These are phyloP conservation scores for Melanomma pulvis-pyrius DNA, from an alignment of 495 filamentous ascomycete species.

Conservation along the genomic window DNA sequence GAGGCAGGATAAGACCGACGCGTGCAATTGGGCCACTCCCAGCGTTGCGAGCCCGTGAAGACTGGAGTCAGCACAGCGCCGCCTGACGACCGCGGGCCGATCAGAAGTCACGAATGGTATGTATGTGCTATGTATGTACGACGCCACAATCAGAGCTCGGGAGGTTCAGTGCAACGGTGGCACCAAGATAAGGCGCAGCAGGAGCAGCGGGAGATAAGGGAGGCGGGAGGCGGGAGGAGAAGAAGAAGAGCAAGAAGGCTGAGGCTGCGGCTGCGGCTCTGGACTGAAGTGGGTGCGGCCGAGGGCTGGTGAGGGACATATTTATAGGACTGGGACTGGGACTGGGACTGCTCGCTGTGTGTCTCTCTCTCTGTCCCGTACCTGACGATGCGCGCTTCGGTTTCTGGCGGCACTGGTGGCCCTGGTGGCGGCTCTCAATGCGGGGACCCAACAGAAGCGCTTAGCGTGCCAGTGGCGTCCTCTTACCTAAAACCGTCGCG, in stretches of 20 bases:
- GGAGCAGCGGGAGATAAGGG: slow-evolving; percentile 23
- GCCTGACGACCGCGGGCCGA: slow-evolving; percentile 1
- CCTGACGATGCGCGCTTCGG: slow-evolving; percentile 18
- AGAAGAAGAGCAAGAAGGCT: neutral
- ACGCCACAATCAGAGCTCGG: slow-evolving; percentile 20
- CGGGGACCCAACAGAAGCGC: neutral
- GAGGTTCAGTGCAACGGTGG: slow-evolving; percentile 25
- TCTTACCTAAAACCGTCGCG: no score
- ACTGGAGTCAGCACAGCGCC: slow-evolving; percentile 9
- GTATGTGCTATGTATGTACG: no score
- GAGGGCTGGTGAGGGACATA: neutral
- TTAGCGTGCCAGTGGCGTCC: neutral
- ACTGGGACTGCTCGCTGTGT: no score
- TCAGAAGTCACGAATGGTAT: slow-evolving; percentile 5
- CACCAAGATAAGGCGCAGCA: slow-evolving; percentile 28
- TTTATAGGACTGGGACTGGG: no score
- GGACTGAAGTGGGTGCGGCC: neutral
- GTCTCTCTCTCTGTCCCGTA: neutral
- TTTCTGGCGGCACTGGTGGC: neutral
- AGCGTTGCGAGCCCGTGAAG: slow-evolving; percentile 13
- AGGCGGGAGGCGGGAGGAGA: no score
- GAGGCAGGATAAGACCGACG: slow-evolving; percentile 24
- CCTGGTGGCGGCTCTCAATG: no score
- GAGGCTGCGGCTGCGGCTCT: neutral
- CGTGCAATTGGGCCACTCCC: slow-evolving; percentile 31